These are phyloP conservation scores for Immersiella caudata DNA, from an alignment of 495 filamentous ascomycete species.

Conservation along the genomic window DNA sequence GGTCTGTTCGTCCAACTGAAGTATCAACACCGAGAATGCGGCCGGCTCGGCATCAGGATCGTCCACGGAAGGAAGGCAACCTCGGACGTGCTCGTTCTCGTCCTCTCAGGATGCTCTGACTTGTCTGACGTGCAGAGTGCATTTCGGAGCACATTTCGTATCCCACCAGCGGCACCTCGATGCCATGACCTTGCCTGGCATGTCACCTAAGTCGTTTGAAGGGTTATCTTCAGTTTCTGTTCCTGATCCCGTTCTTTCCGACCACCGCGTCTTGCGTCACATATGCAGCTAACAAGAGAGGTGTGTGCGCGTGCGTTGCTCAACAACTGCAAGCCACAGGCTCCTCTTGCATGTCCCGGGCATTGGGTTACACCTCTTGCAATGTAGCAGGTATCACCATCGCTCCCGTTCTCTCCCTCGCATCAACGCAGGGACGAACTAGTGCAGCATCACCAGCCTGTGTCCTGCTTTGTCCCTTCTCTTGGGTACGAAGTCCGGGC, in stretches of 20 bases:
- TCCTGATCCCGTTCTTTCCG: conserved; percentile 5
- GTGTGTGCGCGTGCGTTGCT: not conserved
- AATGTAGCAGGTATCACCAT: not conserved
- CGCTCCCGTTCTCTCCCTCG: not conserved
- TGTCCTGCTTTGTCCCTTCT: conserved; percentile 4
- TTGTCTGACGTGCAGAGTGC: not conserved
- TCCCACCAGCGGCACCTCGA: not conserved
- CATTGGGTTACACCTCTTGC: conserved; percentile 5
- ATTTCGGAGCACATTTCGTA: no score
- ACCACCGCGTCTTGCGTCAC: not conserved
- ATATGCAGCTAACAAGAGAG: not conserved
- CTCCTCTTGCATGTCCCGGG: conserved; percentile 15
- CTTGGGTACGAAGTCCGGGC: conserved; percentile 3
- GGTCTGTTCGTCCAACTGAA: not conserved
- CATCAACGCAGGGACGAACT: conserved; percentile 20
- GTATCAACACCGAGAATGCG: not conserved
- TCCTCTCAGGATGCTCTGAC: not conserved
- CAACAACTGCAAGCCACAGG: not conserved
- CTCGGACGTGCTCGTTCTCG: not conserved
- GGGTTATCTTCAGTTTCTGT: conserved; percentile 1
- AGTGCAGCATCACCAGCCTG: conserved; percentile 9
- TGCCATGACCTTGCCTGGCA: not conserved
- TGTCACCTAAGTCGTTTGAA: not conserved
- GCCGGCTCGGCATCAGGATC: conserved; percentile 7
- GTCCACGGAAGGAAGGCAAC: not conserved